Percentiles rank a stretch among this genome's conserved stretches.
These are phyloP conservation scores for Polyporus tsugae DNA, from an alignment of 1,284 basidiomycete species.

Conservation along the genomic window DNA sequence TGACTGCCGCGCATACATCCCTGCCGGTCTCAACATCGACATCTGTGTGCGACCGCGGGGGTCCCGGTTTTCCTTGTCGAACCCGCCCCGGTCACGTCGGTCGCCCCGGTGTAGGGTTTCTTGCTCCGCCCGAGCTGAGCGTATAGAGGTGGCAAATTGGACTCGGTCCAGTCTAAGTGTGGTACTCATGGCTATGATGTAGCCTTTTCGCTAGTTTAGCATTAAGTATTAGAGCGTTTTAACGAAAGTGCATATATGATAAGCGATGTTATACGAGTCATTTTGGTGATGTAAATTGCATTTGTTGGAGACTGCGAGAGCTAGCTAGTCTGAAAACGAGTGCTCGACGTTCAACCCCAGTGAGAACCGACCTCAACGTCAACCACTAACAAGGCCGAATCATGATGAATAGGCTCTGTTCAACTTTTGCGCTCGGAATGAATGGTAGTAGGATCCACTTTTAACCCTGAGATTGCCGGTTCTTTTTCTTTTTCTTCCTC, in stretches of 20 bases:
- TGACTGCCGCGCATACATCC: conserved; percentile 11
- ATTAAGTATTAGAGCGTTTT: background rate
- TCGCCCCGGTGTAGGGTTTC: conserved; percentile 40
- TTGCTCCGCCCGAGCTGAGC: no score
- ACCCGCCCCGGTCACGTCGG: conserved; percentile 41
- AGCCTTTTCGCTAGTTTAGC: no score
- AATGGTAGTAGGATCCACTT: background rate
- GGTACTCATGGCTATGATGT: no score
- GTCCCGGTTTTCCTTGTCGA: conserved; percentile 43
- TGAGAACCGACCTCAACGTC: no score
- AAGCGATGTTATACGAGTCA: background rate
- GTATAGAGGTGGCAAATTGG: no score
- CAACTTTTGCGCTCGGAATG: background rate
- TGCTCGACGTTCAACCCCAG: no score
- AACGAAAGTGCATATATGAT: background rate
- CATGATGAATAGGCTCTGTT: background rate
- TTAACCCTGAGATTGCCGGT: conserved; percentile 18
- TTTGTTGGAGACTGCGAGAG: background rate
- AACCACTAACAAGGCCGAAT: background rate
- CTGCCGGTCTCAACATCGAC: conserved; percentile 28
- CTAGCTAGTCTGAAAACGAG: background rate
- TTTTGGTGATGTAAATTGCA: background rate
- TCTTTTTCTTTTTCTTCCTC: conserved; percentile 36
- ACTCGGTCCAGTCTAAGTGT: no score
- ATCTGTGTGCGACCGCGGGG: conserved; percentile 29